These are phyloP conservation scores for Nicotiana knightiana DNA, from an alignment of 257 asterid species.

Conservation along the genomic window DNA sequence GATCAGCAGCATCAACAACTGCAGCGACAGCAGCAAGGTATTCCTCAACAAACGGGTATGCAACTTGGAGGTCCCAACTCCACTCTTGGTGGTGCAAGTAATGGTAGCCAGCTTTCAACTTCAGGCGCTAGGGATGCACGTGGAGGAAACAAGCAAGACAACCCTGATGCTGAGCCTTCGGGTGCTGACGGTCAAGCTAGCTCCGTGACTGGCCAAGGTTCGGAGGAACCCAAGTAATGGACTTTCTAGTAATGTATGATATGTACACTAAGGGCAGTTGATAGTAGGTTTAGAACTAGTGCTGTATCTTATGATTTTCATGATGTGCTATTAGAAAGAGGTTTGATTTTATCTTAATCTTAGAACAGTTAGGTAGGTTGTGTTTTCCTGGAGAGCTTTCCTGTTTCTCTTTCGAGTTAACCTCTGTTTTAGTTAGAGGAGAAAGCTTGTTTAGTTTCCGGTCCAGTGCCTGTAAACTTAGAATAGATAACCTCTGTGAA, in stretches of 20 bases:
- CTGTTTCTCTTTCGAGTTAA: background rate
- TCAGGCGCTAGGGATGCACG: constrained; percentile 25
- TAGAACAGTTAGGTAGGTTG: background rate
- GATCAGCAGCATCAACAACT: constrained; percentile 46
- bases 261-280: background rate
- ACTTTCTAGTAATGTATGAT: background rate
- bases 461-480: background rate
- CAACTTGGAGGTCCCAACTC: constrained; percentile 43
- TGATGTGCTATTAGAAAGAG: background rate
- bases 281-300: background rate
- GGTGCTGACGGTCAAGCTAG: constrained; percentile 38
- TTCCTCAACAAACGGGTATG: constrained; percentile 38
- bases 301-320: background rate
- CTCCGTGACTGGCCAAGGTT: constrained; percentile 20
- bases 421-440: background rate
- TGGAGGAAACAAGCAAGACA: constrained; percentile 42
- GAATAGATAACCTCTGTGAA: background rate
- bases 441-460: background rate
- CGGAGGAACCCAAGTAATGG: constrained; percentile 43
- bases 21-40: constrained; percentile 34
- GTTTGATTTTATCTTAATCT: too few relatives aligned
- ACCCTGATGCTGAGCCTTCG: constrained; percentile 15
- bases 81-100: constrained; percentile 28
- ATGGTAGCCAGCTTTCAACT: constrained; percentile 27
- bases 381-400: background rate